Evolutionary conservation across 2,329 filamentous ascomycete species (phyloP).

Genomic region (Ascochyta pisi): DNA sequence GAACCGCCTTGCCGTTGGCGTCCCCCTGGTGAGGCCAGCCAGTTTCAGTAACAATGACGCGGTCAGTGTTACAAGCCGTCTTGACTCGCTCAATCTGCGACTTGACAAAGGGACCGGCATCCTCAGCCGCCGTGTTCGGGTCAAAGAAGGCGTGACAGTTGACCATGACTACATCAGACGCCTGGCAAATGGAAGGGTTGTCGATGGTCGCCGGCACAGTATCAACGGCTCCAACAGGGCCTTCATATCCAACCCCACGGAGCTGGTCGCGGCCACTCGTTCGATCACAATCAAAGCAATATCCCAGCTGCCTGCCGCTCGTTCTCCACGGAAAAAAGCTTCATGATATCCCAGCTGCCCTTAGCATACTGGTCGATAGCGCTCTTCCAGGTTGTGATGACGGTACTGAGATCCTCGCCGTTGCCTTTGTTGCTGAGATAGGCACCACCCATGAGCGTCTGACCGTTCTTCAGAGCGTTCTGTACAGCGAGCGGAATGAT

Average conservation of each 20-base stretch:
- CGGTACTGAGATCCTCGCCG: constrained; percentile 54
- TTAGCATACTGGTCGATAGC: constrained; percentile 55
- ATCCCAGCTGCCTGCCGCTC: too few relatives aligned
- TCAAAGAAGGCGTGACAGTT: constrained; percentile 91
- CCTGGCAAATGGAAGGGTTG: constrained; percentile 73
- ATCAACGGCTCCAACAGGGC: constrained; percentile 80
- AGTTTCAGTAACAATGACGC: constrained; percentile 78
- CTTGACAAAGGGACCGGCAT: constrained; percentile 72
- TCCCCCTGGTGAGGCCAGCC: constrained; percentile 80
- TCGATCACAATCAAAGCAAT: too few relatives aligned
- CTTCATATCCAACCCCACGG: constrained; percentile 68
- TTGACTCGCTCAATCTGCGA: constrained; percentile 60
- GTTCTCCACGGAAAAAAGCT: constrained; percentile 80
- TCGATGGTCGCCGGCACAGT: constrained; percentile 72
- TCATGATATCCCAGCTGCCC: constrained; percentile 71
- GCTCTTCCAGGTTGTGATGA: constrained; percentile 67
- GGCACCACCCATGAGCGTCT: constrained; percentile 78
- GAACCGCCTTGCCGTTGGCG: constrained; percentile 72
- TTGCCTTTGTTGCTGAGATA: constrained; percentile 62
- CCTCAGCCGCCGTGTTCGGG: constrained; percentile 61
- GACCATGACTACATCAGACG: constrained; percentile 78
- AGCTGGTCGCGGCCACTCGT: constrained; percentile 67
- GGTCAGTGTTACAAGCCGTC: constrained; percentile 60
- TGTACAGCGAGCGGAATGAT: constrained; percentile 69
- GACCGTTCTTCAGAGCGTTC: constrained; percentile 68